Percentiles rank a stretch among this genome's conserved stretches.
Evolutionary conservation across 371 early-diverging fungal species (phyloP).

Genomic region (Cladochytrium tenue): DNA sequence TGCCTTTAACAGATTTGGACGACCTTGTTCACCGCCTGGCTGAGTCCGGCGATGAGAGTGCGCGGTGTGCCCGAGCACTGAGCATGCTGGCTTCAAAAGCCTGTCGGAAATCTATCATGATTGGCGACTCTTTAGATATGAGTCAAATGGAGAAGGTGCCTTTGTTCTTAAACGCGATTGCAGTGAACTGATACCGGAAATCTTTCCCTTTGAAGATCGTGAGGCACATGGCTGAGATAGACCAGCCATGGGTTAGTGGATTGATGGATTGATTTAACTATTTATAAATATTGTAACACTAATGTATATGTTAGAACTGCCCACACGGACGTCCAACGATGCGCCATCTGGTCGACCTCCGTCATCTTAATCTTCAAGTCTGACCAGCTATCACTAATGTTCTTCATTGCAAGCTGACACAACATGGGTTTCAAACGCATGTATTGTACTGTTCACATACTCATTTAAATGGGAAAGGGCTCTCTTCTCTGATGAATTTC

Average conservation of each 20-base stretch:
- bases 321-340: constrained; percentile 98
- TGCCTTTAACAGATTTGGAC: constrained; percentile 72
- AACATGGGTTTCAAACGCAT: too few species aligned
- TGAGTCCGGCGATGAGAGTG: constrained; percentile 23
- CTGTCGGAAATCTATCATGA: constrained; percentile 69
- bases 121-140: constrained; percentile 72
- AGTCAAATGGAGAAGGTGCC: constrained; percentile 67
- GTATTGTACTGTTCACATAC: too few species aligned
- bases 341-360: constrained; percentile 68
- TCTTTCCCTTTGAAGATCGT: constrained; percentile 55
- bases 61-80: constrained; percentile 32
- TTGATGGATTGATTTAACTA: background rate
- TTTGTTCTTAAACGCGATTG: background rate
- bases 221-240: constrained; percentile 73
- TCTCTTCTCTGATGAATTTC: too few species aligned
- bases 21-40: constrained; percentile 60
- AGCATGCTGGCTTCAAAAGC: constrained; percentile 64
- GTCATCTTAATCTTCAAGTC: background rate
- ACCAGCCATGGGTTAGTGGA: constrained; percentile 81
- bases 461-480: too few species aligned
- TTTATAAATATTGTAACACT: background rate
- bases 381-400: too few species aligned
- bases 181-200: too few species aligned
- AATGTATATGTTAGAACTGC: constrained; percentile 72
- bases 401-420: too few species aligned